These are phyloP conservation scores for Petunia secreta DNA, from an alignment of 257 asterid genomes.

Conservation along the genomic window DNA sequence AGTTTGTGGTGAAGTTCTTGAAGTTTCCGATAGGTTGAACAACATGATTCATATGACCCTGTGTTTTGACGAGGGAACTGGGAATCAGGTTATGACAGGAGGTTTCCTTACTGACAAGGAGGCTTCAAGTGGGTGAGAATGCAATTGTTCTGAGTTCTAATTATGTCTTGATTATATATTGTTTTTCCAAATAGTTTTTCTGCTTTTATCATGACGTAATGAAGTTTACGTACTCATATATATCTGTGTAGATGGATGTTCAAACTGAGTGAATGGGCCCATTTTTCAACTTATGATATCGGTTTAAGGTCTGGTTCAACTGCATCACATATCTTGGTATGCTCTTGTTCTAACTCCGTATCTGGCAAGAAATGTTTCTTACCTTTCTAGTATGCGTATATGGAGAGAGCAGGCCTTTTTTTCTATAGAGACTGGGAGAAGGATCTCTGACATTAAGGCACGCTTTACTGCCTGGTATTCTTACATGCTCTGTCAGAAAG, in stretches of 20 bases:
- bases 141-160: conserved; percentile 16
- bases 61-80: conserved; percentile 99
- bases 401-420: background rate
- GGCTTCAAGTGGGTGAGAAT: conserved; percentile 90
- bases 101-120: conserved; percentile 98
- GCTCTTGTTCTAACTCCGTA: background rate
- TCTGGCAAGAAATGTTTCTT: background rate
- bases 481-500: conserved; percentile 7
- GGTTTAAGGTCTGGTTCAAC: conserved; percentile 96
- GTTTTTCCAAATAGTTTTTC: conserved; percentile 7
- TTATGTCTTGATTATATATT: conserved; percentile 23
- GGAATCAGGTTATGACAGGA: conserved; percentile 93
- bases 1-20: conserved; percentile 89
- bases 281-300: conserved; percentile 89
- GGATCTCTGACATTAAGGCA: conserved; percentile 3
- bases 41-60: conserved; percentile 85
- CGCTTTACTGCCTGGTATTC: conserved; percentile 9
- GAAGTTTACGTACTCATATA: conserved; percentile 30
- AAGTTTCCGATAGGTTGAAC: conserved; percentile 77
- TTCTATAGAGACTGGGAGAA: background rate
- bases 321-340: conserved; percentile 94
- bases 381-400: conserved; percentile 9
- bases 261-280: conserved; percentile 97
- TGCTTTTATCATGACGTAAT: conserved; percentile 20
- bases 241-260: conserved; percentile 83